phyloP scores from a whole-genome alignment of 352 stramenopile genomes.

The Phytopythium helicoides region DNA sequence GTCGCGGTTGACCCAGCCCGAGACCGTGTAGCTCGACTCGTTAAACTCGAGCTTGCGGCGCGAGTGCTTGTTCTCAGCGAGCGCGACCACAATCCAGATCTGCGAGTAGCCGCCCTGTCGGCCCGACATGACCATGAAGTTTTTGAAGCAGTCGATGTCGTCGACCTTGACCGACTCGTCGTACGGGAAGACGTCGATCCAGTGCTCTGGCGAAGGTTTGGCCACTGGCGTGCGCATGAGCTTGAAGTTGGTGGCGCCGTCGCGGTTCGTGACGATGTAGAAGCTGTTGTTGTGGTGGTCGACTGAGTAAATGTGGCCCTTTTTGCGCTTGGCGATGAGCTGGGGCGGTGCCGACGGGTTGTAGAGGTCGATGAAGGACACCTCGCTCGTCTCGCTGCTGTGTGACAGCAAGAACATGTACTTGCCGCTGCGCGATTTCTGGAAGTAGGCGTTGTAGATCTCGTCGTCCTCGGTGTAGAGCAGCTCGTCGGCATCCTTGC shows the following conservation, averaged over 20 bases:
- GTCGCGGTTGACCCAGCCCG: constrained; percentile 74
- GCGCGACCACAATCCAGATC: constrained; percentile 78
- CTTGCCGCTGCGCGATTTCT: constrained; percentile 90
- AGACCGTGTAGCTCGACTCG: constrained; percentile 90
- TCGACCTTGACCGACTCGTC: constrained; percentile 82
- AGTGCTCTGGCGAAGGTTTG: constrained; percentile 58
- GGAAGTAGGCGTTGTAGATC: constrained; percentile 90
- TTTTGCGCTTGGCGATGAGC: constrained; percentile 61
- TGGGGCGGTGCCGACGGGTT: constrained; percentile 43
- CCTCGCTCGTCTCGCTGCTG: constrained; percentile 92
- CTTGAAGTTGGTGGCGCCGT: constrained; percentile 93
- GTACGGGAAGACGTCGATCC: constrained; percentile 89
- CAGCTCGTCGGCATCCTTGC: constrained; percentile 72
- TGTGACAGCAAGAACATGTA: constrained; percentile 90
- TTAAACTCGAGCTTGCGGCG: constrained; percentile 81
- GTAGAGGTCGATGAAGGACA: constrained; percentile 70
- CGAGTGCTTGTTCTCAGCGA: constrained; percentile 40
- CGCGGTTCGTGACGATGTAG: constrained; percentile 94
- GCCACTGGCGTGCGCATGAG: constrained; percentile 72
- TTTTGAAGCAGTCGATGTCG: constrained; percentile 84
- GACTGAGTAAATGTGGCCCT: constrained; percentile 79
- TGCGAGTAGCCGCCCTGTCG: constrained; percentile 85
- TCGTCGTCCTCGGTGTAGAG: constrained; percentile 95
- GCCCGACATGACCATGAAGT: constrained; percentile 84
- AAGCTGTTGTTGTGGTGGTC: constrained; percentile 89